Evolutionary conservation across 345 rosid species (phyloP), one percentile per base, ranked within the genome.

Genomic region (Ceriops decandra): DNA sequence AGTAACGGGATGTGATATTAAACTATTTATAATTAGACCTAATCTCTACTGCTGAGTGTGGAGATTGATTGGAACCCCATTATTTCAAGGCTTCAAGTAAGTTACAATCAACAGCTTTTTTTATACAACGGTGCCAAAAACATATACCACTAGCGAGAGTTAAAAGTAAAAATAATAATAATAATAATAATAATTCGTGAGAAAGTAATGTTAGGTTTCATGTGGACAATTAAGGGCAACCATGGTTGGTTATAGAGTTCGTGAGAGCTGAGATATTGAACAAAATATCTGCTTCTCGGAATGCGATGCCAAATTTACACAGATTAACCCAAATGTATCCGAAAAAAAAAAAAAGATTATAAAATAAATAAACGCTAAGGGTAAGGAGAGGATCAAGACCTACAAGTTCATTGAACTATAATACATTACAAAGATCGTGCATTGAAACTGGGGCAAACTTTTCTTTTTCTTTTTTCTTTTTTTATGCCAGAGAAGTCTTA

Each of bases 361-460:
- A 8, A 5, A n/a, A n/a, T 54, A 54, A 22, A 0, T 22, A 22
- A 10, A 54, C 0, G 8, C 24, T 10, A 54, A 54, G 27, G 51
- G 21, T 6, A 53, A 53, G 53, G 22, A 31, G 26, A 2, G 19
- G 22, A 22, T 20, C 32, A 53, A 7, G 15, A 26, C 9, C 35
- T 42, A 5, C 60, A 79, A 69, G 57, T 76, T 73, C 83, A 81
- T 30, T 77, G 84, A 77, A 77, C 66, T 74, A 24, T 24, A 35
- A 24, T 24, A 35, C 9, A 26, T 51, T 56, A 62, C 42, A 28
- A 67, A 52, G 60, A 42, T 58, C 16, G 59, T 20, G 57, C 69
- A 66, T 71, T 6, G 47, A 53, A 60, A 61, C 36, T 49, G 31
- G 16, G 5, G 2, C 15, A 10, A 54, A 24, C 26, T 5, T 53